Evolutionary conservation across 2,329 filamentous ascomycete genomes (phyloP).

Genomic region (Exophiala phaeomuriformis): DNA sequence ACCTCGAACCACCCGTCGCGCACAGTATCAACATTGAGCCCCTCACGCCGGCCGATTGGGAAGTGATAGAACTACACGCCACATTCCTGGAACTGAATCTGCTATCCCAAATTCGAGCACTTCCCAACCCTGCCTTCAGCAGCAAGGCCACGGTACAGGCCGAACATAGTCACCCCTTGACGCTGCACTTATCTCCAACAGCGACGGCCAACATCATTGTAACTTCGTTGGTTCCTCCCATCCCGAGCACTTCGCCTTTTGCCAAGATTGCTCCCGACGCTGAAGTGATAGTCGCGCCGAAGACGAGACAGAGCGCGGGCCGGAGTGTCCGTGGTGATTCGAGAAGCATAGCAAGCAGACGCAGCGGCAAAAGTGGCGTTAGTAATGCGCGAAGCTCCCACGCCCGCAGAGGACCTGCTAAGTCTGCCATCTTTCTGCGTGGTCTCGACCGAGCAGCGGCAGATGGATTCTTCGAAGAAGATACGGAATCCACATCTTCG

Average conservation of each 20-base stretch:
- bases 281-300: constrained; percentile 94
- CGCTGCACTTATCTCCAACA: constrained; percentile 86
- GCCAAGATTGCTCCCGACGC: constrained; percentile 90
- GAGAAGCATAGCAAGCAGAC: constrained; percentile 72
- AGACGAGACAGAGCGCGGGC: constrained; percentile 65
- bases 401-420: constrained; percentile 45
- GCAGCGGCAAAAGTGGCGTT: constrained; percentile 63
- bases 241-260: constrained; percentile 63
- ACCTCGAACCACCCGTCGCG: constrained; percentile 81
- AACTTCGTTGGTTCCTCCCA: constrained; percentile 70
- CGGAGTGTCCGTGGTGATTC: constrained; percentile 61
- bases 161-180: constrained; percentile 66
- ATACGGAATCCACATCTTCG: constrained; percentile 35
- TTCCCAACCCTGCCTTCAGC: constrained; percentile 73
- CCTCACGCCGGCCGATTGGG: constrained; percentile 91
- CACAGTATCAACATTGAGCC: constrained; percentile 97
- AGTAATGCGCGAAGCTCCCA: constrained; percentile 64
- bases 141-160: constrained; percentile 41
- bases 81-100: constrained; percentile 93
- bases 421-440: constrained; percentile 60
- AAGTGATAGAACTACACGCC: constrained; percentile 94
- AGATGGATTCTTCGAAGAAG: constrained; percentile 71
- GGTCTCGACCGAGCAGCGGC: constrained; percentile 66
- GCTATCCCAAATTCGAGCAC: constrained; percentile 80
- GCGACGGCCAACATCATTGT: constrained; percentile 89